Conservation (phyloP, 2,329 filamentous ascomycete species). For the Mariannaea elegans region DNA sequence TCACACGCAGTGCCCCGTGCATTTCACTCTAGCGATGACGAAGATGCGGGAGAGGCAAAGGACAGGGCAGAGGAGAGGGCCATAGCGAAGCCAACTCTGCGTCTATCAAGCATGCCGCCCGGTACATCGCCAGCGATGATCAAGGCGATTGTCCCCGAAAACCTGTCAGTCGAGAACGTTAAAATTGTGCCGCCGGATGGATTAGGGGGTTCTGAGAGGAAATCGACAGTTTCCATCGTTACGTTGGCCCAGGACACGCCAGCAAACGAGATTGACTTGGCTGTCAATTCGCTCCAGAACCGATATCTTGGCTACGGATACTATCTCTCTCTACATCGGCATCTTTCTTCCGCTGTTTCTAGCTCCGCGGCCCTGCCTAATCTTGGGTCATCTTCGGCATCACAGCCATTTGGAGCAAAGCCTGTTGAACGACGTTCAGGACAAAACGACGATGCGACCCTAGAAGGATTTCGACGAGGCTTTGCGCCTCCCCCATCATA, state of each 20-base stretch:
- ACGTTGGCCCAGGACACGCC: conserved; percentile 83
- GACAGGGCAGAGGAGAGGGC: conserved; percentile 65
- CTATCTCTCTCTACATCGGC: conserved; percentile 80
- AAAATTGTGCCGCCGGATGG: conserved; percentile 70
- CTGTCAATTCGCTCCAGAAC: conserved; percentile 81
- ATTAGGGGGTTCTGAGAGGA: conserved; percentile 68
- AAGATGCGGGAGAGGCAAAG: conserved; percentile 55
- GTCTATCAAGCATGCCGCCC: conserved; percentile 68
- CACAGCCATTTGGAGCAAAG: conserved; percentile 82
- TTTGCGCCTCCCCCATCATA: conserved; percentile 84
- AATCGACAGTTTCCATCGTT: conserved; percentile 80
- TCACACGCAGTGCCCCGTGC: conserved; percentile 72
- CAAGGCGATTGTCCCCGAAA: conserved; percentile 66
- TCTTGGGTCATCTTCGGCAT: conserved; percentile 52
- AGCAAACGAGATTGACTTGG: conserved; percentile 82
- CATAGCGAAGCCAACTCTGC: conserved; percentile 69
- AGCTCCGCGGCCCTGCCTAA: conserved; percentile 51
- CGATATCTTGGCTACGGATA: conserved; percentile 86
- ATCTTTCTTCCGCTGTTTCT: conserved; percentile 79
- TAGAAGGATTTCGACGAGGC: conserved; percentile 61
- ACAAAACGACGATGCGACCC: conserved; percentile 48
- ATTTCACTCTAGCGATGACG: conserved; percentile 75
- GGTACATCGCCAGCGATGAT: conserved; percentile 67
- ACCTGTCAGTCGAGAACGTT: conserved; percentile 75
- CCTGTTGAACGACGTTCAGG: conserved; percentile 58